Conservation (phyloP, 176 grass and related monocot species). For the Echinochloa phyllopogon region DNA sequence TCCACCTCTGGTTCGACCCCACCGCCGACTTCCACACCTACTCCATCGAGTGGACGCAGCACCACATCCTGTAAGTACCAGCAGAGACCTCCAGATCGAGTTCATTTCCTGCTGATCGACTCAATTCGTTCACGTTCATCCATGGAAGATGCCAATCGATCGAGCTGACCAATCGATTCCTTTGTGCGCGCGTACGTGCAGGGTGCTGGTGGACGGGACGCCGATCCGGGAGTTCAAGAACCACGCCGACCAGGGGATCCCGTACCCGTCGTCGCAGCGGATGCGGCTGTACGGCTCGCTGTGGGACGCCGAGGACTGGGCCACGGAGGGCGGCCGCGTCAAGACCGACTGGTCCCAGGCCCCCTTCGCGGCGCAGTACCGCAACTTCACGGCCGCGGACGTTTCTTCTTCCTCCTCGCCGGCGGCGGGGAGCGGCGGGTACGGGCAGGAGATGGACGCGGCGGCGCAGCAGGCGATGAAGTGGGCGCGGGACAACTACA, state of each 20-base stretch:
- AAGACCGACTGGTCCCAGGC: slow-evolving; percentile 61
- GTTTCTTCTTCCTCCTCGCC: background rate
- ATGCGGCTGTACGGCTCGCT: slow-evolving; percentile 63
- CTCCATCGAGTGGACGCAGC: slow-evolving; percentile 75
- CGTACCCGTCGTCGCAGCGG: slow-evolving; percentile 56
- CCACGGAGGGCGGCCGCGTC: slow-evolving; percentile 66
- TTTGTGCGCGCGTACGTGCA: background rate
- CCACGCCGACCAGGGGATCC: slow-evolving; percentile 38
- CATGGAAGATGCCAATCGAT: too few relatives aligned
- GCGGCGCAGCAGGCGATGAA: slow-evolving; percentile 45
- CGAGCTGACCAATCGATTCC: background rate
- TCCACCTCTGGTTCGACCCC: slow-evolving; percentile 89
- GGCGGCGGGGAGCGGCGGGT: background rate
- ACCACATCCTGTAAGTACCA: slow-evolving; percentile 65
- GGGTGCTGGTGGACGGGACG: slow-evolving; percentile 54
- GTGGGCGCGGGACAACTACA: slow-evolving; percentile 56
- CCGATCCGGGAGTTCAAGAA: slow-evolving; percentile 58
- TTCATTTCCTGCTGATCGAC: too few relatives aligned
- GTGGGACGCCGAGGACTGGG: slow-evolving; percentile 75
- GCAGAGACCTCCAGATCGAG: background rate
- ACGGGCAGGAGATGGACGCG: slow-evolving; percentile 54
- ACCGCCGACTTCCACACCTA: slow-evolving; percentile 84
- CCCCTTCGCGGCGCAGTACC: slow-evolving; percentile 61
- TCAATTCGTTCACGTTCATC: too few relatives aligned
- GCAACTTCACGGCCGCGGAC: slow-evolving; percentile 46